Base-by-base conservation (phyloP, 805 yeast species). In the Ogataea paradorogensis region DNA sequence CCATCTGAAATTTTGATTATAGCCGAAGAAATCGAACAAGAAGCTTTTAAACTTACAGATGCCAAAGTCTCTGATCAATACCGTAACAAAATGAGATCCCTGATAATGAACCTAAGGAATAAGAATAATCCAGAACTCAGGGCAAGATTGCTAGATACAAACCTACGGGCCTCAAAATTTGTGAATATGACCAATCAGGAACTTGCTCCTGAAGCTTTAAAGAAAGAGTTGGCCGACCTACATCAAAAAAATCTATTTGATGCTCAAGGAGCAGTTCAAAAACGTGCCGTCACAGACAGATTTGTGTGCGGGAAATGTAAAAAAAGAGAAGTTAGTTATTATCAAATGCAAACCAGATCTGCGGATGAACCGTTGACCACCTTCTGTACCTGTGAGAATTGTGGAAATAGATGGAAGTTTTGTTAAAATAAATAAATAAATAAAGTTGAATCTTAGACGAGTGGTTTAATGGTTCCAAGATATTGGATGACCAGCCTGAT, bases 321-420 rank as follows among this genome's bases (percentile, higher is more conserved):
- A 66, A 91, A 89, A 62, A 89, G 90, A 74, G 89, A 88, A 70
- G 99, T 93, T 29, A 84, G 95, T 53, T 93, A 93, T 63, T 91
- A 90, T 65, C 99, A 93, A 69, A 76, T 93, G 83, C 99, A 93
- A 71, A 93, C 99, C 24, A 76, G 99, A 66, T 86, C 96, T 42
- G 99, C 99, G 14, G 99, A 93, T 78, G 99, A 93, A 66, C 99
- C 99, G 44, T 76, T 93, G 56, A 93, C 99, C 7, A 93, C 99
- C 1, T 93, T 93, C 62, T 93, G 99, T 70, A 90, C 96, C 3
- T 93, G 99, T 70, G 97, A 90, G 58, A 87, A 79, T 50, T 93
- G 99, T 70, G 98, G 98, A 47, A 88, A 93, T 59, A 78, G 98
- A 64, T 93, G 99, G 99, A 93, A 93, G 66, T 93, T 93, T 61